Conservation (phyloP, 192 early-diverging fungal species). For the Coemansia nantahalensis region DNA sequence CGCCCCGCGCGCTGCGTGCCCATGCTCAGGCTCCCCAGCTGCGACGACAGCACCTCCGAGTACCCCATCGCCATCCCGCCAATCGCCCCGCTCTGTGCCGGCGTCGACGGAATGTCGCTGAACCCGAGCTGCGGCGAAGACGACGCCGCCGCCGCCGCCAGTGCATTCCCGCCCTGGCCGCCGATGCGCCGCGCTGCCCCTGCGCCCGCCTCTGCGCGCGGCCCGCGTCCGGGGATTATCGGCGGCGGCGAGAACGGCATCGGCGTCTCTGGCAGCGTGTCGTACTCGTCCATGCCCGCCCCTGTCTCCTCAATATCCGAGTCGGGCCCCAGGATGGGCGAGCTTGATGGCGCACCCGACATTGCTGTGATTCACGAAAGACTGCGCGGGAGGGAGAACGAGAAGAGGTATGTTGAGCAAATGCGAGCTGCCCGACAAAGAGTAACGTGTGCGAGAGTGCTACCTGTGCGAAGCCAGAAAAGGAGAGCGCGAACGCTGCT, state of each 20-base stretch:
- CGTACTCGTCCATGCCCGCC: conserved; percentile 18
- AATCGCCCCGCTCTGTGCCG: conserved; percentile 9
- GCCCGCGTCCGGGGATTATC: conserved; percentile 7
- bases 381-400: no score
- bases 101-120: conserved; percentile 44
- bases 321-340: conserved; percentile 35
- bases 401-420: no score
- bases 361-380: conserved; percentile 8
- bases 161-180: background rate
- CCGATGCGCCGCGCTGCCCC: no score
- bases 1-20: conserved; percentile 13
- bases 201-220: conserved; percentile 1
- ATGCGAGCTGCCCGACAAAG: no score
- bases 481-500: no score
- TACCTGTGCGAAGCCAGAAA: no score
- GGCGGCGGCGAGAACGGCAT: conserved; percentile 43
- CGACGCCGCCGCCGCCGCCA: conserved; percentile 5
- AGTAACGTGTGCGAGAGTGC: no score
- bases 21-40: conserved; percentile 41
- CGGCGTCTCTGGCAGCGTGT: conserved; percentile 42
- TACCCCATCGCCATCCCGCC: conserved; percentile 31
- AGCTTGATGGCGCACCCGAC: conserved; percentile 34
- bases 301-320: conserved; percentile 29
- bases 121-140: conserved; percentile 44
- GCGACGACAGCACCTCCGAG: conserved; percentile 41